Percentiles rank a stretch among this genome's conserved stretches.
Conservation (phyloP, 768 basidiomycete species). For the Mycena filopes region DNA sequence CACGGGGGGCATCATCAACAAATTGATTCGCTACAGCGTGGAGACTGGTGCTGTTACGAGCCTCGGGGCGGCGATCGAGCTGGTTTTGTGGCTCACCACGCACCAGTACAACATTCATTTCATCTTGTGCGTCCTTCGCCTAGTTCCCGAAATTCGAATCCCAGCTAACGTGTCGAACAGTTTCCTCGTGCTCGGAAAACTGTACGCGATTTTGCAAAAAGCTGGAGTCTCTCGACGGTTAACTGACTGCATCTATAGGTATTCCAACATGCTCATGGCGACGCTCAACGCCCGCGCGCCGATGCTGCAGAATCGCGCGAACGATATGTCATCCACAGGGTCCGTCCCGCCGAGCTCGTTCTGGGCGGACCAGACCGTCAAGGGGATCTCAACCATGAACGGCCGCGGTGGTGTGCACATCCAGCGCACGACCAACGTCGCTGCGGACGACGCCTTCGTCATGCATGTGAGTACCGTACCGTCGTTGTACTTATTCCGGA, state of each 20-base stretch:
- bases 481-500: too few species aligned
- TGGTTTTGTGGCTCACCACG: constrained; percentile 24
- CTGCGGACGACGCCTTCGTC: too few species aligned
- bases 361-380: too few species aligned
- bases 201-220: constrained; percentile 13
- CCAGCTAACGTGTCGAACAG: background rate
- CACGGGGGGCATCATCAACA: constrained; percentile 41
- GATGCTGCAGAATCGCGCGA: background rate
- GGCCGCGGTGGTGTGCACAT: too few species aligned
- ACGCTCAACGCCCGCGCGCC: constrained; percentile 28
- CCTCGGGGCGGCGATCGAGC: constrained; percentile 12
- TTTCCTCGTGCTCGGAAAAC: constrained; percentile 30
- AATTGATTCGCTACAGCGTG: constrained; percentile 22
- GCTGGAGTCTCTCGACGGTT: too few species aligned
- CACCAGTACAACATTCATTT: constrained; percentile 33
- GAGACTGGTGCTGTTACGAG: constrained; percentile 32
- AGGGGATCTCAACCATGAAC: too few species aligned
- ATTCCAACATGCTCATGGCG: constrained; percentile 27
- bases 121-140: constrained; percentile 23
- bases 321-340: too few species aligned
- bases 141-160: background rate
- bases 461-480: too few species aligned
- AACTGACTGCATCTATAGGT: constrained; percentile 11
- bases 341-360: too few species aligned
- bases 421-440: too few species aligned